Conservation (phyloP, 345 rosid species). For the Laguncularia racemosa region DNA sequence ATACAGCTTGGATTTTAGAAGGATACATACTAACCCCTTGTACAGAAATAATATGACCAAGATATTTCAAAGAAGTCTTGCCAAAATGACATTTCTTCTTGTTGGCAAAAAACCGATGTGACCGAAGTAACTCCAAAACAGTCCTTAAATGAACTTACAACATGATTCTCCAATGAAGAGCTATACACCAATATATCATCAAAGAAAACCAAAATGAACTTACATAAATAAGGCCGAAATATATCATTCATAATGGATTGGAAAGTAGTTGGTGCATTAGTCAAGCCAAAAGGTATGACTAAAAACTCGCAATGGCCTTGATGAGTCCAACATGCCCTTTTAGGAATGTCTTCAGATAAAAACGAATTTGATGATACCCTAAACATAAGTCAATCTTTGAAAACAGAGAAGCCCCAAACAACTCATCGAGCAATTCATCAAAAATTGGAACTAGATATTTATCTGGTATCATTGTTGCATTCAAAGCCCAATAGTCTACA, state of each 20-base stretch:
- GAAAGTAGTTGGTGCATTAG: not conserved
- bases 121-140: no score
- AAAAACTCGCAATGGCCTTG: slow-evolving; percentile 2
- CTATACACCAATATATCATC: not conserved
- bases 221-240: not conserved
- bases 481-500: not conserved
- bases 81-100: no score
- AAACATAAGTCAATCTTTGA: not conserved
- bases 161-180: no score
- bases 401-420: not conserved
- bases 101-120: no score
- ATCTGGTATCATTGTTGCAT: not conserved
- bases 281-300: not conserved
- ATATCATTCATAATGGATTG: not conserved
- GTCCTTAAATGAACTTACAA: no score
- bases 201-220: not conserved
- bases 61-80: no score
- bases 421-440: slow-evolving; percentile 3
- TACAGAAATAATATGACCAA: no score
- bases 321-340: not conserved
- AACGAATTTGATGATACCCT: not conserved
- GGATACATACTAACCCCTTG: not conserved
- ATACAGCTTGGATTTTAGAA: no score
- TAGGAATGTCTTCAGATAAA: not conserved
- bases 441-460: not conserved